Conservation (phyloP, 495 filamentous ascomycete genomes). For the Penicillium mononematosum region DNA sequence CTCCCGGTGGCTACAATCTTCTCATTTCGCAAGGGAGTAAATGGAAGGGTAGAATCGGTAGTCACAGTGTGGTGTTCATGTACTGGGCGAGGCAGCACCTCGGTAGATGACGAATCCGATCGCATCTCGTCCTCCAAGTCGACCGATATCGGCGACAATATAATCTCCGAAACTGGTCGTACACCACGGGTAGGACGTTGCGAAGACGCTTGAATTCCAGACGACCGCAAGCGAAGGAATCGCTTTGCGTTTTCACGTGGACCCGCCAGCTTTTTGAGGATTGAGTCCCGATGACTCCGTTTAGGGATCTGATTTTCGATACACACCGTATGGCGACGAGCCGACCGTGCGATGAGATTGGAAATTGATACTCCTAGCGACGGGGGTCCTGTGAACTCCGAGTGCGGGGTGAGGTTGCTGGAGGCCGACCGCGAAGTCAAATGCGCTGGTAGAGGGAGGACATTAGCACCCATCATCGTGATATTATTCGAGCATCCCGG, state of each 20-base stretch:
- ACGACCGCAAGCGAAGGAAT: slow-evolving; percentile 45
- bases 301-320: slow-evolving; percentile 30
- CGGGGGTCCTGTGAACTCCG: slow-evolving; percentile 19
- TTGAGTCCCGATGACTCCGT: slow-evolving; percentile 31
- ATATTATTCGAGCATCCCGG: slow-evolving; percentile 21
- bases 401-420: slow-evolving; percentile 23
- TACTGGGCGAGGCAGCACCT: slow-evolving; percentile 28
- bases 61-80: slow-evolving; percentile 23
- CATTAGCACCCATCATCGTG: slow-evolving; percentile 39
- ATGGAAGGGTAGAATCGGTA: slow-evolving; percentile 34
- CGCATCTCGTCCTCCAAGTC: slow-evolving; percentile 30
- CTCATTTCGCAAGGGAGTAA: slow-evolving; percentile 47
- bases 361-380: slow-evolving; percentile 23
- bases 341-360: slow-evolving; percentile 29
- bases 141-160: slow-evolving; percentile 36
- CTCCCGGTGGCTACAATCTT: slow-evolving; percentile 73
- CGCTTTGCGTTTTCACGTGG: slow-evolving; percentile 53
- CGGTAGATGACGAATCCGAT: slow-evolving; percentile 34
- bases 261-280: slow-evolving; percentile 46
- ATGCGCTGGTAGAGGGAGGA: slow-evolving; percentile 27
- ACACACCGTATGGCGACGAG: slow-evolving; percentile 24
- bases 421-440: slow-evolving; percentile 30
- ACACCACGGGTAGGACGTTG: slow-evolving; percentile 24
- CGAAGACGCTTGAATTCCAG: slow-evolving; percentile 27
- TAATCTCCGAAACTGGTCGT: slow-evolving; percentile 46